Base-by-base conservation (phyloP, 2,329 filamentous ascomycete genomes). In the Nectriaceae sp. region DNA sequence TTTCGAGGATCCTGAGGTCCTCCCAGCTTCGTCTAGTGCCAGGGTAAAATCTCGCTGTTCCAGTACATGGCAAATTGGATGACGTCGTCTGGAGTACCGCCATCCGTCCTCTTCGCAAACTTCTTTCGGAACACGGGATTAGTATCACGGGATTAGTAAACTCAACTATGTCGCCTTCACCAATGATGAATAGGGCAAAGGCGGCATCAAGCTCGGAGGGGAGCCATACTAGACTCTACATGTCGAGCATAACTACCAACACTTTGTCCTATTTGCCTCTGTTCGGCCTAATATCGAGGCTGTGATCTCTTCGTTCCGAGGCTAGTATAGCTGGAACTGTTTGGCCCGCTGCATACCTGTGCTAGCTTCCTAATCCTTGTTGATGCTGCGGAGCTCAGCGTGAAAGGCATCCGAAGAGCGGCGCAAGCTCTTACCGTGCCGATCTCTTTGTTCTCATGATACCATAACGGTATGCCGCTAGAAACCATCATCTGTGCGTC, bases 271-370 rank as follows among this genome's bases (percentile, higher is more conserved):
- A 22, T 73, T 77, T 0, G 69, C 72, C 60, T 82, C 82, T 1
- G 86, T 88, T 0, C 86, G 76, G 2, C 67, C 62, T 4, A 90
- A 73, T 15, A 90, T 69, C 2, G 82, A 87, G 0, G 77, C 70
- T 0, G 87, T 90, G 46, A 90, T 72, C 3, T 84, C 79, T 43
- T 90, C 78, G 0, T 22, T 21, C 22, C 22, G 69, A 0, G 87
- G 87, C 84, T 86, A 90, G 70, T 91, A 91, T 0, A 91, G 76
- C 63, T 91, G 88, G 64, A 79, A 91, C 85, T 85, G 91, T 11
- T 84, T 72, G 24, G 77, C 0, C 81, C 80, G 4, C 78, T 69
- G 42, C 77, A 82, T 0, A 82, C 82, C 6, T 72, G 61, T 0
- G 83, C 84, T 0, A 89, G 78, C 42, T 89, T 80, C 63, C 89